Base-by-base conservation (phyloP, 345 rosid genomes). In the Luvunga scandens region DNA sequence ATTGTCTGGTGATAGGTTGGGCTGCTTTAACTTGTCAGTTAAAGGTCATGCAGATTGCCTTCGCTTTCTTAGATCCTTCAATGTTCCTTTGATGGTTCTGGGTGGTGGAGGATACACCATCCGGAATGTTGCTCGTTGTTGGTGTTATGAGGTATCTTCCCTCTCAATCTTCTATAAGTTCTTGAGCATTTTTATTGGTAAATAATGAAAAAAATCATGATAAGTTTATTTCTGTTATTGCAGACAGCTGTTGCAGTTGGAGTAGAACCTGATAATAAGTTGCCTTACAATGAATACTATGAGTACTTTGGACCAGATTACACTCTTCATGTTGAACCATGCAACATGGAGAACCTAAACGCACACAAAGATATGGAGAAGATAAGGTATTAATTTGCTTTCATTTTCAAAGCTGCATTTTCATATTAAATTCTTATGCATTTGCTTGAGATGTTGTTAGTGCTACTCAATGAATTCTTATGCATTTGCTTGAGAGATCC, bases 101-200 rank as follows among this genome's bases (percentile, higher is more conserved):
- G 99, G 99, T 81, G 99, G 99, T 62, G 99, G 99, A 74, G 99
- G 99, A 34, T 96, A 96, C 82, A 96, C 99, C 24, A 94, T 96
- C 75, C 85, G 99, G 73, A 96, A 96, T 85, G 99, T 96, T 68
- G 97, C 99, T 38, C 98, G 98, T 66, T 96, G 99, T 83, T 96
- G 99, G 98, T 92, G 98, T 86, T 96, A 94, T 42, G 98, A 96
- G 98, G 99, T 45, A 45, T 94, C 75, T 83, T 75, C 81, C 42
- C 9, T 39, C 75, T 62, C 56, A 62, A 80, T 69, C 69, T 75
- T 25, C 67, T 56, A 27, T 38, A 55, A 67, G 28, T 36, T 7
- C 73, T 24, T 28, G 19, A 67, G 9, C 22, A 8, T 36, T 24
- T 4, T 36, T 53, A 0, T 55, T 18, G 21, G 59, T 24, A 18